Base-by-base conservation (phyloP, 192 early-diverging fungal genomes). In the Backusella sp. region DNA sequence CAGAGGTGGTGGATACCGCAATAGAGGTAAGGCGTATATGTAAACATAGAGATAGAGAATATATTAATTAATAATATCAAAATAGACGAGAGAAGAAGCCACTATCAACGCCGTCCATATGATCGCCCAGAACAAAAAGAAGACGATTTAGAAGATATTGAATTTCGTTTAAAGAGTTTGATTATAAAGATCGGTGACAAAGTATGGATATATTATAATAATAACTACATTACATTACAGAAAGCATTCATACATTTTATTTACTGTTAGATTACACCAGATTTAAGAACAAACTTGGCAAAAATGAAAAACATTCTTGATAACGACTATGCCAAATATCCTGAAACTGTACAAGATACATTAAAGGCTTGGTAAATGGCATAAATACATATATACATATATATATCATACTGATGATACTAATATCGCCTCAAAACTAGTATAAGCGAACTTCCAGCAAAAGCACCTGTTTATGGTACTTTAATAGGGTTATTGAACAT, bases 401-500 rank as follows among this genome's bases (percentile, higher is more conserved):
- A 36, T 34, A 28, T 19, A 23, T 30, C 3, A 35, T 65, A 46
- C n/a, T 23, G 23, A 62, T 11, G 23, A 28, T 8, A 28, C 56
- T 73, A 28, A 68, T 14, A 37, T 53, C 19, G 15, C 6, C 19
- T 6, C 75, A 49, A 56, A 12, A 68, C 42, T 75, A 90, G 94
- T 83, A 85, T 94, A 6, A 77, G 82, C 28, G 91, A 95, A 71
- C 76, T 96, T 17, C 92, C 95, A 7, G 87, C 90, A 73, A 96
- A 95, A 68, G 85, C 89, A 21, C 78, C 85, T 26, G 77, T 94
- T 30, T 99, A 95, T 74, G 94, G 91, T 67, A 92, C 94, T 30
- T 83, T 98, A 32, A 88, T 90, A 23, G 95, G 94, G 35, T 79
- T 99, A 23, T 78, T 99, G 34, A 98, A 98, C 73, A 32, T 66